phyloP scores from a whole-genome alignment of 2,329 filamentous ascomycete genomes.

The Emydomyces testavorans region DNA sequence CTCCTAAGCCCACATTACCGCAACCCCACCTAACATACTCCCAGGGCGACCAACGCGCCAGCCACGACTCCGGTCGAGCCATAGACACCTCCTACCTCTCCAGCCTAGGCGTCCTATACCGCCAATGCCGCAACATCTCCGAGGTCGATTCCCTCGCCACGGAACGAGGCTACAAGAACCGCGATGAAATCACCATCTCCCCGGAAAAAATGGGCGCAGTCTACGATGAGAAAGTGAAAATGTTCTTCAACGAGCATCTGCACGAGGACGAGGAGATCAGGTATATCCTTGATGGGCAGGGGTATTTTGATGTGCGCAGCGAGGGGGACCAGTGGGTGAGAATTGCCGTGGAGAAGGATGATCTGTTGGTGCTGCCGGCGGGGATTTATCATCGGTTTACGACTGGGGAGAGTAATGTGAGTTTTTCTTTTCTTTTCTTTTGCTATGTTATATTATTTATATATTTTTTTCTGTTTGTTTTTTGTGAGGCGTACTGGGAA shows the following conservation, averaged over 20 bases:
- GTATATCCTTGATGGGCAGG: constrained; percentile 77
- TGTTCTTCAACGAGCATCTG: constrained; percentile 88
- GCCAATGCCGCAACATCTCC: constrained; percentile 51
- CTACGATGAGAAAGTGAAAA: constrained; percentile 89
- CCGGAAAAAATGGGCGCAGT: constrained; percentile 70
- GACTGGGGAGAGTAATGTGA: constrained; percentile 78
- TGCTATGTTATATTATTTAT: too few relatives aligned
- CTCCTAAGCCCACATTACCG: background rate
- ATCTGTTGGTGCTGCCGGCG: constrained; percentile 84
- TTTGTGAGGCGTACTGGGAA: too few relatives aligned
- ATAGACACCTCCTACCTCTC: constrained; percentile 56
- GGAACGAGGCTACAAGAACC: constrained; percentile 78
- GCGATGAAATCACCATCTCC: constrained; percentile 83
- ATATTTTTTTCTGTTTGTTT: too few relatives aligned
- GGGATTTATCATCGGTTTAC: constrained; percentile 98
- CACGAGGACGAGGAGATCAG: constrained; percentile 98
- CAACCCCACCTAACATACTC: background rate
- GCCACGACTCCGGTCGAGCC: constrained; percentile 70
- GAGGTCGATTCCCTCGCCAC: constrained; percentile 63
- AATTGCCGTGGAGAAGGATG: constrained; percentile 70
- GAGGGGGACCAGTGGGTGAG: constrained; percentile 79
- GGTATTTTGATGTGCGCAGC: constrained; percentile 86
- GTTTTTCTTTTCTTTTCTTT: constrained; percentile 28
- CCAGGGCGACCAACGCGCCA: constrained; percentile 87
- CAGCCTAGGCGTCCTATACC: constrained; percentile 70